Conservation (phyloP, 2,329 filamentous ascomycete species). For the Penicillium oxalicum region DNA sequence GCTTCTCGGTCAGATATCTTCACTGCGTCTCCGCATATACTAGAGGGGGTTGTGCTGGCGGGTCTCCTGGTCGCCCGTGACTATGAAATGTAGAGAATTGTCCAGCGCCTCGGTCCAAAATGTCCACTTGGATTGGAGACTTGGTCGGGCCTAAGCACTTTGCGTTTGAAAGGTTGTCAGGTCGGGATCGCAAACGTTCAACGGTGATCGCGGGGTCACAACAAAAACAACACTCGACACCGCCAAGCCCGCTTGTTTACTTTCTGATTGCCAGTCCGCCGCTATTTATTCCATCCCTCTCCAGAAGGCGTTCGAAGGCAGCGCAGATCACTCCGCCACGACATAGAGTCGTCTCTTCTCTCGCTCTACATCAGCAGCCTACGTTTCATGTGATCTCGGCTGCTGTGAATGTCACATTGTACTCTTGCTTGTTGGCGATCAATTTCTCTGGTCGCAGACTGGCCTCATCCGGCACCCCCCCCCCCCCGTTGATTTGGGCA, state of each 20-base stretch:
- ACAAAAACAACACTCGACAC: conserved; percentile 19
- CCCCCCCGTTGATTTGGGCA: conserved; percentile 17
- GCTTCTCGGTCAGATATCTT: conserved; percentile 9
- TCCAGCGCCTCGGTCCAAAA: background rate
- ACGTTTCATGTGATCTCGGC: background rate
- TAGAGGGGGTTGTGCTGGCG: conserved; percentile 9
- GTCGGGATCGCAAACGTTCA: conserved; percentile 4
- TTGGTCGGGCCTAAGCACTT: background rate
- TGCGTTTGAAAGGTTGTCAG: conserved; percentile 1
- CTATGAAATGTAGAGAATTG: background rate
- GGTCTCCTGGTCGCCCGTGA: background rate
- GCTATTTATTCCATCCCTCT: conserved; percentile 16
- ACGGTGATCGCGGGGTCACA: conserved; percentile 20
- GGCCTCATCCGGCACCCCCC: conserved; percentile 7
- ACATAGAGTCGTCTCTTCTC: conserved; percentile 1
- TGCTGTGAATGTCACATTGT: background rate
- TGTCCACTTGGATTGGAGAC: conserved; percentile 2
- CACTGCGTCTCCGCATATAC: conserved; percentile 17
- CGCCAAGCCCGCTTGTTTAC: conserved; percentile 24
- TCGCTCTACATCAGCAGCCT: background rate
- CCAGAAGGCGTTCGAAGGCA: background rate
- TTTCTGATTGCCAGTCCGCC: conserved; percentile 17
- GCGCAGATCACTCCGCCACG: background rate
- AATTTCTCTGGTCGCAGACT: conserved; percentile 7
- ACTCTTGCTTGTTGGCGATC: background rate